These are phyloP conservation scores for Agaricus subrufescens DNA, from an alignment of 768 basidiomycete genomes.

Conservation along the genomic window DNA sequence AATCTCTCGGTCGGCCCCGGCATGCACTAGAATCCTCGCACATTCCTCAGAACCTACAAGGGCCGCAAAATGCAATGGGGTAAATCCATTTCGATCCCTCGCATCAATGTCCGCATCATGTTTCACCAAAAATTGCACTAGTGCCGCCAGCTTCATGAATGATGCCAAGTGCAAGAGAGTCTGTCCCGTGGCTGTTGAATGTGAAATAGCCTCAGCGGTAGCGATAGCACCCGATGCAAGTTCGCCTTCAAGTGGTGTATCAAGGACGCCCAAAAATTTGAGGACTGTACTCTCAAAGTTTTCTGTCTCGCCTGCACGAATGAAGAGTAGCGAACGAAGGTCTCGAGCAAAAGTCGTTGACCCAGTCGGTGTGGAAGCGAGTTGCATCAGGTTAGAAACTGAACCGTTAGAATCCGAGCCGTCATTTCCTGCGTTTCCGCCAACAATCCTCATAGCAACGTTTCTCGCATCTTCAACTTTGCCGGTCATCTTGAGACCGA, in stretches of 20 bases:
- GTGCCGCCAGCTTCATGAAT: conserved; percentile 68
- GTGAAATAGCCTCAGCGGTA: conserved; percentile 58
- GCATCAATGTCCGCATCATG: conserved; percentile 76
- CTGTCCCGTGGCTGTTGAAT: conserved; percentile 68
- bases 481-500: conserved; percentile 95
- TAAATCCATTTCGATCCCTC: conserved; percentile 87
- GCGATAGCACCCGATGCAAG: conserved; percentile 35
- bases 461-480: conserved; percentile 92
- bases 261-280: conserved; percentile 76
- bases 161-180: conserved; percentile 86
- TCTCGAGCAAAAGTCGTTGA: conserved; percentile 35
- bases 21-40: conserved; percentile 61
- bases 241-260: conserved; percentile 48
- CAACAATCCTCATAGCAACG: conserved; percentile 87
- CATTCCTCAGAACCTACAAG: conserved; percentile 61
- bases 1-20: conserved; percentile 76
- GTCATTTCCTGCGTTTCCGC: conserved; percentile 57
- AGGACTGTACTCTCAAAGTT: conserved; percentile 76
- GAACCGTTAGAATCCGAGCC: conserved; percentile 33
- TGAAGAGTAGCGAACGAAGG: conserved; percentile 52
- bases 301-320: conserved; percentile 47
- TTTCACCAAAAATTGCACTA: conserved; percentile 67
- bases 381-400: conserved; percentile 48
- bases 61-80: conserved; percentile 83
- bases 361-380: conserved; percentile 30